These are phyloP conservation scores for Monosporascus sp. DNA, from an alignment of 2,329 filamentous ascomycete species.

Conservation along the genomic window DNA sequence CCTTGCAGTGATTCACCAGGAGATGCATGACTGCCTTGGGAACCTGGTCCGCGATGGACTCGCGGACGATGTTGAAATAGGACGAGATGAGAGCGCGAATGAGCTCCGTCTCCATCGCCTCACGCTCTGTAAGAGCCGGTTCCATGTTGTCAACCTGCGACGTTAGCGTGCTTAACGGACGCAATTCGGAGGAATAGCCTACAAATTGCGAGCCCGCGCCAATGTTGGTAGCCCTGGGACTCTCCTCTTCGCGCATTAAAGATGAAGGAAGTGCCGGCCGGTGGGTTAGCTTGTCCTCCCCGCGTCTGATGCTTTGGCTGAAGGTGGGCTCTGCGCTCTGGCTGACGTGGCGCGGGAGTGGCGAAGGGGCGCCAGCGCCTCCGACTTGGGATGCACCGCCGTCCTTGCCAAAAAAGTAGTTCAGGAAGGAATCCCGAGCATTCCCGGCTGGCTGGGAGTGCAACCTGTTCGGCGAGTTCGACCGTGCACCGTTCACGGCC, in stretches of 20 bases:
- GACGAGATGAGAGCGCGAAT: conserved; percentile 95
- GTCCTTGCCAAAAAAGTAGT: conserved; percentile 98
- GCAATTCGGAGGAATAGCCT: conserved; percentile 31
- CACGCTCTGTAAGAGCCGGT: conserved; percentile 87
- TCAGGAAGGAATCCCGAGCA: conserved; percentile 86
- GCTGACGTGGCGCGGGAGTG: conserved; percentile 61
- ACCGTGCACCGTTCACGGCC: conserved; percentile 60
- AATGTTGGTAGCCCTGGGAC: conserved; percentile 29
- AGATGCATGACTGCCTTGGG: conserved; percentile 99
- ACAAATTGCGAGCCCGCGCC: conserved; percentile 52
- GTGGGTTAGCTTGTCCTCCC: conserved; percentile 51
- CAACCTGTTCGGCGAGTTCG: conserved; percentile 57
- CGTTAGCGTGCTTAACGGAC: conserved; percentile 11
- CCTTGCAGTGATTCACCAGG: conserved; percentile 96
- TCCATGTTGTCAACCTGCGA: conserved; percentile 58
- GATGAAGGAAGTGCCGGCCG: conserved; percentile 37
- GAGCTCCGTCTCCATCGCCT: conserved; percentile 94
- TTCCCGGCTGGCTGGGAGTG: conserved; percentile 54
- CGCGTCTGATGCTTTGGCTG: conserved; percentile 74
- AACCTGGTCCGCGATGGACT: conserved; percentile 97
- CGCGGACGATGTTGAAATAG: conserved; percentile 98
- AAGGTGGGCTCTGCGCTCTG: conserved; percentile 76
- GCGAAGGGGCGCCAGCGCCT: conserved; percentile 33
- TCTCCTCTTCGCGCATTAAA: conserved; percentile 28
- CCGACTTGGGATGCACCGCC: conserved; percentile 49